Evolutionary conservation across 1,284 basidiomycete species (phyloP).

Genomic region (Tilletia horrida): DNA sequence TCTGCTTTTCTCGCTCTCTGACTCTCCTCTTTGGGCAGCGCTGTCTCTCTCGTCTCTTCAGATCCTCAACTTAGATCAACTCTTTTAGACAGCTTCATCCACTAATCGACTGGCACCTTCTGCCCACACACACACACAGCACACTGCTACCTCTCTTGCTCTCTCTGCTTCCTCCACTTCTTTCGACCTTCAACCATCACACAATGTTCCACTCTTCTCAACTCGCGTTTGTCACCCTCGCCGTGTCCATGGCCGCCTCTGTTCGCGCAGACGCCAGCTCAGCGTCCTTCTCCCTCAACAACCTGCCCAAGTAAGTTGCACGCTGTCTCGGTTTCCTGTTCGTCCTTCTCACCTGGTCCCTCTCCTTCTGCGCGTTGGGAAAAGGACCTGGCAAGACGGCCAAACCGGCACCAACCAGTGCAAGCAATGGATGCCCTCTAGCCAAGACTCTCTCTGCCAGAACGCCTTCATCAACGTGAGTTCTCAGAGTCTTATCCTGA

Average conservation of each 20-base stretch:
- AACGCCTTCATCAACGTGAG: constrained; percentile 23
- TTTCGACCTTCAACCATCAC: background rate
- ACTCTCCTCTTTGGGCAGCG: too few relatives aligned
- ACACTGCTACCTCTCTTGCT: too few relatives aligned
- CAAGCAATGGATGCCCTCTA: constrained; percentile 8
- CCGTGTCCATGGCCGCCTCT: background rate
- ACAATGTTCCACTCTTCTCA: background rate
- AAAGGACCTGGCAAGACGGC: constrained; percentile 20
- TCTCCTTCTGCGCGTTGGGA: background rate
- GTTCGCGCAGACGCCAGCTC: background rate
- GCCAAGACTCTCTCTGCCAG: constrained; percentile 23
- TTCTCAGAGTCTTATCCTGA: background rate
- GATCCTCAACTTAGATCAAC: background rate
- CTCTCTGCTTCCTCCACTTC: background rate
- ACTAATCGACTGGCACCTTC: too few relatives aligned
- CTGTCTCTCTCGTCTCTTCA: background rate
- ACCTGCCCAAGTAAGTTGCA: constrained; percentile 17
- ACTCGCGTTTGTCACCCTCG: background rate
- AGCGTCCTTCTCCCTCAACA: constrained; percentile 19
- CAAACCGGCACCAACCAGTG: constrained; percentile 28
- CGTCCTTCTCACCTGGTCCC: background rate
- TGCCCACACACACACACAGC: too few relatives aligned
- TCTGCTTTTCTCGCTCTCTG: background rate
- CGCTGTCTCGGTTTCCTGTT: background rate
- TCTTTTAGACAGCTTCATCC: too few relatives aligned